phyloP scores from a whole-genome alignment of 1,284 basidiomycete genomes.

The Puccinia polysora region DNA sequence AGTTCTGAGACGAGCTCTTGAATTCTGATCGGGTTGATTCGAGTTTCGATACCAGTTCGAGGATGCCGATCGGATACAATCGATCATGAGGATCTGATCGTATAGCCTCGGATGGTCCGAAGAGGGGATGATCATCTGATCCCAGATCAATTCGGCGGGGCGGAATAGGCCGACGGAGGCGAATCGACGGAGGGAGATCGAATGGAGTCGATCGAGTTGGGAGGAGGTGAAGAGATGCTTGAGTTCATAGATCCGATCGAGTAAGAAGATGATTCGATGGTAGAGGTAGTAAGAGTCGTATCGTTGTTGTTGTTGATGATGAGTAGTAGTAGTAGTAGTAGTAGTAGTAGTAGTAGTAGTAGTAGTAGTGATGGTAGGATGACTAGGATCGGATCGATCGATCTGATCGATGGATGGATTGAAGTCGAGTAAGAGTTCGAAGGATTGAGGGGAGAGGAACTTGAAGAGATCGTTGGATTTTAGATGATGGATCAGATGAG shows the following conservation, averaged over 20 bases:
- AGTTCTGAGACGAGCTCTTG: no score
- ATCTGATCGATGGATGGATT: not conserved
- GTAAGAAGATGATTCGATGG: constrained; percentile 35
- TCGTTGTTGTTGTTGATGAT: no score
- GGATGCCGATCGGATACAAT: constrained; percentile 31
- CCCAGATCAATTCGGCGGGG: constrained; percentile 34
- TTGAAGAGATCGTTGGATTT: constrained; percentile 20
- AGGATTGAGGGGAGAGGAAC: not conserved
- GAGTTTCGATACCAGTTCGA: not conserved
- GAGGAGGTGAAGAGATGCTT: not conserved
- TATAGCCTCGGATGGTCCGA: not conserved
- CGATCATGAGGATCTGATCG: constrained; percentile 33
- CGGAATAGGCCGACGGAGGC: constrained; percentile 18
- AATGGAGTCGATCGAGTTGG: constrained; percentile 7
- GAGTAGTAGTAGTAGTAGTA: no score
- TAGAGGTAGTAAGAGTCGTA: constrained; percentile 14
- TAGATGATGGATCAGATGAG: constrained; percentile 13
- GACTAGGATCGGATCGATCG: not conserved
- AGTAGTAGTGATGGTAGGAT: no score
- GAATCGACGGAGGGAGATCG: constrained; percentile 18
- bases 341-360: no score
- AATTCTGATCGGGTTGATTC: not conserved
- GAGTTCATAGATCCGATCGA: constrained; percentile 40
- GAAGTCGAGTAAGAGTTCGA: constrained; percentile 1
- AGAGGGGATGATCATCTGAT: constrained; percentile 1